Evolutionary conservation across 176 grass and related monocot species (phyloP).

Genomic region (Zoysia pacifica): DNA sequence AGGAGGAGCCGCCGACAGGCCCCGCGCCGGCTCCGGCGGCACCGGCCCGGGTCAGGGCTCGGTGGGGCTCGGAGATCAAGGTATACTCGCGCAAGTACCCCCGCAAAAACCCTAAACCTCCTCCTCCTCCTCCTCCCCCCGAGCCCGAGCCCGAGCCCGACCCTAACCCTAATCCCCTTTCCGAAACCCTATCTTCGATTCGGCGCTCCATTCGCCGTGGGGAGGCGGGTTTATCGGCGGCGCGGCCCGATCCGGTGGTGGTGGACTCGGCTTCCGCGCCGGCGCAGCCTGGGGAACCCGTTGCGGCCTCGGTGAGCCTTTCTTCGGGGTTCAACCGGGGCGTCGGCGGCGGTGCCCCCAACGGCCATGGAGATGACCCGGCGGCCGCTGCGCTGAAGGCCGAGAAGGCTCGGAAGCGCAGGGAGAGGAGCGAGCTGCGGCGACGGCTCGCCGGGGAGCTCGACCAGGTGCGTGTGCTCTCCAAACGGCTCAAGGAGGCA

Average conservation of each 20-base stretch:
- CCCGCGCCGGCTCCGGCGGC: conserved; percentile 7
- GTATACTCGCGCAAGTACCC: conserved; percentile 77
- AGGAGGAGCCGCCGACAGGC: not conserved
- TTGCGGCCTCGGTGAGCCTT: conserved; percentile 31
- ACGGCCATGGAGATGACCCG: conserved; percentile 34
- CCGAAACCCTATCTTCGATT: conserved; percentile 49
- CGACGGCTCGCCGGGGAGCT: conserved; percentile 62
- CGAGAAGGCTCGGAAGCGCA: conserved; percentile 48
- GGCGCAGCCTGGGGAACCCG: not conserved
- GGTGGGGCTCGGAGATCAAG: conserved; percentile 75
- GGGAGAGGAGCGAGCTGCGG: conserved; percentile 59
- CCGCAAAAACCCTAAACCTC: conserved; percentile 60
- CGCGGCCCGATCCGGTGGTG: conserved; percentile 22
- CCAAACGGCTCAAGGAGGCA: conserved; percentile 50
- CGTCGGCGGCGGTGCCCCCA: conserved; percentile 22
- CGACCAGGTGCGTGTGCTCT: conserved; percentile 76
- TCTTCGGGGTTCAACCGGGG: conserved; percentile 30
- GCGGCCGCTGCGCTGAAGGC: conserved; percentile 7
- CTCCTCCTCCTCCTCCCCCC: not conserved
- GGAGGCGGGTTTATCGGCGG: not conserved
- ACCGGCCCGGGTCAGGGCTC: conserved; percentile 27
- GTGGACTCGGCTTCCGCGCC: not conserved
- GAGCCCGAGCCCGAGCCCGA: not conserved
- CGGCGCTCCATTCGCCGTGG: conserved; percentile 28
- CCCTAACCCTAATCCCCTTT: conserved; percentile 34